These are phyloP conservation scores for Raffaelea arxii DNA, from an alignment of 2,329 filamentous ascomycete genomes.

Conservation along the genomic window DNA sequence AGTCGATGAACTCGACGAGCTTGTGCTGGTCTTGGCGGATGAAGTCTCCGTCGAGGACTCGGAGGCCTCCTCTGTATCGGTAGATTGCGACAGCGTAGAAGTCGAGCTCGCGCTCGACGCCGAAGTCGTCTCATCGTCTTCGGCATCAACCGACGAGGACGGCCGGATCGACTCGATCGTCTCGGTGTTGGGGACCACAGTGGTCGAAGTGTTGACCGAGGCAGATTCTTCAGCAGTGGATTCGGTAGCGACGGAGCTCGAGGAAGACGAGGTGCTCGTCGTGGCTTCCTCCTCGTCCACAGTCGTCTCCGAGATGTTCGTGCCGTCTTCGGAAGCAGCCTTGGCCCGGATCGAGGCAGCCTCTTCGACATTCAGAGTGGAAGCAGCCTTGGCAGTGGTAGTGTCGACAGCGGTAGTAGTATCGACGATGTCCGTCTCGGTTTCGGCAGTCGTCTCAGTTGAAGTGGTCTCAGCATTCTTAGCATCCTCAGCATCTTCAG, in stretches of 20 bases:
- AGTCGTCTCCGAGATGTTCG: neutral
- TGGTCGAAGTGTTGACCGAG: neutral
- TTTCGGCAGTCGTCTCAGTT: constrained; percentile 1
- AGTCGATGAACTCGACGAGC: no score
- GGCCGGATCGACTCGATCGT: neutral
- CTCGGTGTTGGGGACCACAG: neutral
- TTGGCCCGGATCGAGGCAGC: constrained; percentile 5
- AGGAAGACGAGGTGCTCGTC: neutral
- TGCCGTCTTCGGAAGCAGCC: constrained; percentile 1
- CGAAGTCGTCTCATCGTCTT: neutral
- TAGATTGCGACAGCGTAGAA: neutral
- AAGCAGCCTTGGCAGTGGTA: neutral
- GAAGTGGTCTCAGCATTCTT: neutral
- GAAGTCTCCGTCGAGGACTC: neutral
- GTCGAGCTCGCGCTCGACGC: neutral
- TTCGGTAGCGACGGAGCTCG: neutral
- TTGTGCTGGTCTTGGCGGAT: no score
- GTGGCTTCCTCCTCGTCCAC: neutral
- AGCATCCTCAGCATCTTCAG: constrained; percentile 9
- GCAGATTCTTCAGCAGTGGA: neutral
- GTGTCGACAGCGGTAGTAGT: constrained; percentile 8
- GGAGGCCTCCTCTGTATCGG: neutral
- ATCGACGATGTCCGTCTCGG: constrained; percentile 2
- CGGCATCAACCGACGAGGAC: no score
- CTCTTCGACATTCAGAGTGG: constrained; percentile 11